Conservation (phyloP, 192 early-diverging fungal genomes). For the Spizellomyces sp. region DNA sequence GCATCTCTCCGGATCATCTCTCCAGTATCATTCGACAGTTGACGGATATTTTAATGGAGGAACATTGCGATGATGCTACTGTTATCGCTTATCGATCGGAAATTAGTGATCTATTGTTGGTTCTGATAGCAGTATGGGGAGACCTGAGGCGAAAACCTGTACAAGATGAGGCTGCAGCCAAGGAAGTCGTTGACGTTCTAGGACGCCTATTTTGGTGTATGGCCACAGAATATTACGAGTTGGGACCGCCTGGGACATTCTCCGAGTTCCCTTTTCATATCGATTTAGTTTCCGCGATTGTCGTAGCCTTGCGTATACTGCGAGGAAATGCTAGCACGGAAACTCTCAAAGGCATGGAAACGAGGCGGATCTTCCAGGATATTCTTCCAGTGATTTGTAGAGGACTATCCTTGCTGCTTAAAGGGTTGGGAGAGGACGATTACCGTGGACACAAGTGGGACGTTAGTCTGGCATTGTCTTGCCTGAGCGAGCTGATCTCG, state of each 20-base stretch:
- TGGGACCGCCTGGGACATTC: slow-evolving; percentile 27
- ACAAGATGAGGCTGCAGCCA: not conserved
- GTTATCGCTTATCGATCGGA: slow-evolving; percentile 28
- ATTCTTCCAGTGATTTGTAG: slow-evolving; percentile 16
- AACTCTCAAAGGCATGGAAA: not conserved
- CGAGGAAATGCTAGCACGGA: not conserved
- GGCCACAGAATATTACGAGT: slow-evolving; percentile 14
- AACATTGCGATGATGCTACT: slow-evolving; percentile 6
- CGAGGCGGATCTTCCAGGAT: slow-evolving; percentile 10
- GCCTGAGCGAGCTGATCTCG: slow-evolving; percentile 22
- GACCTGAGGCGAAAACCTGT: not conserved
- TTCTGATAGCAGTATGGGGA: slow-evolving; percentile 20
- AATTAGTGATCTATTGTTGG: slow-evolving; percentile 17
- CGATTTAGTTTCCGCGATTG: slow-evolving; percentile 9
- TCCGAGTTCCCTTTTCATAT: slow-evolving; percentile 32
- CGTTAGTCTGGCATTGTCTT: not conserved
- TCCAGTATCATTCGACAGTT: slow-evolving; percentile 4
- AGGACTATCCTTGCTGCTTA: slow-evolving; percentile 14
- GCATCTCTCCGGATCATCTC: not conserved
- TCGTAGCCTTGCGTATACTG: slow-evolving; percentile 11
- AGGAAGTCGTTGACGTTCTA: slow-evolving; percentile 10
- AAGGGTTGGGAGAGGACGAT: slow-evolving; percentile 3
- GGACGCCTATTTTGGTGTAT: slow-evolving; percentile 6
- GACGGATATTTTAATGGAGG: slow-evolving; percentile 5
- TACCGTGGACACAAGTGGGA: not conserved